phyloP scores from a whole-genome alignment of 805 yeast genomes.

The Cyberlindnera xishuangbannaensis region DNA sequence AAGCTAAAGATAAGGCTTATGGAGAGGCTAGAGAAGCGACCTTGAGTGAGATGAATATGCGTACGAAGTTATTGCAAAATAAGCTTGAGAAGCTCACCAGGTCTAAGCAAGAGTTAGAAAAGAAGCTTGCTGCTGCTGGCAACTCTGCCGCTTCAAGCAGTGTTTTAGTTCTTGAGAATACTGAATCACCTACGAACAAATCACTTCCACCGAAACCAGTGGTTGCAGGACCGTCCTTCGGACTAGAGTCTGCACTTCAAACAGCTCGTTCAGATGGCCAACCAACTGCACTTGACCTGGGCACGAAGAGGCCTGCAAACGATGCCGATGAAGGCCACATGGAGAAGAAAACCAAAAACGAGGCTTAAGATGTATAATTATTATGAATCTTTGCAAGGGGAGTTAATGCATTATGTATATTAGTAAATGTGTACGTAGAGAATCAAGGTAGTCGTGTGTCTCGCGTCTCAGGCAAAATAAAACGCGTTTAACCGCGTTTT shows the following conservation, averaged over 20 bases:
- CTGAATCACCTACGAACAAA: no score
- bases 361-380: slow-evolving; percentile 3
- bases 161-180: no score
- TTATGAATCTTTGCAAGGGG: no score
- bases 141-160: no score
- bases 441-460: background rate
- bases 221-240: no score
- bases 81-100: slow-evolving; percentile 32
- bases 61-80: slow-evolving; percentile 36
- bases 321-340: slow-evolving; percentile 27
- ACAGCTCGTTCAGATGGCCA: no score
- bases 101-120: slow-evolving; percentile 32
- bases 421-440: no score
- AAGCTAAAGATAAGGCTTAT: slow-evolving; percentile 16
- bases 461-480: background rate
- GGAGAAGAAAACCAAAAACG: slow-evolving; percentile 23
- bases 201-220: no score
- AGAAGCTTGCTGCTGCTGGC: slow-evolving; percentile 3
- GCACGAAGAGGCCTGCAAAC: slow-evolving; percentile 23
- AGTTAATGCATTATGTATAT: slow-evolving; percentile 1
- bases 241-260: no score
- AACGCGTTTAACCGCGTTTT: background rate
- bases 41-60: slow-evolving; percentile 31
- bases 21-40: slow-evolving; percentile 24
- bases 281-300: slow-evolving; percentile 10